A percentile compares a stretch with the other conserved stretches of the same genome.
Conservation (phyloP, 768 basidiomycete species). For the Agaricus sinodeliciosus region DNA sequence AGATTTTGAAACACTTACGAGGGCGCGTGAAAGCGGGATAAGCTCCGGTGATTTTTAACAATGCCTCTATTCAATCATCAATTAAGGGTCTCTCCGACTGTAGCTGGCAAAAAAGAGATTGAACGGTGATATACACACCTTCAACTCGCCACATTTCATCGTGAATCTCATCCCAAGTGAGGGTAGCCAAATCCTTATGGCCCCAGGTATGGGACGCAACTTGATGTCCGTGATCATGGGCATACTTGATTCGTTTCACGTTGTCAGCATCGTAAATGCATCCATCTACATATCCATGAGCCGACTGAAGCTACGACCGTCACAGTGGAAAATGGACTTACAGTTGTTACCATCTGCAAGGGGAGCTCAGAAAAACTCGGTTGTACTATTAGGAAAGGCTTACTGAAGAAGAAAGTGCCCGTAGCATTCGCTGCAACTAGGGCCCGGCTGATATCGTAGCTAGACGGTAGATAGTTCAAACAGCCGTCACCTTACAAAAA, state of each 20-base stretch:
- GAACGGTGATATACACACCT: slow-evolving; percentile 10
- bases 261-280: slow-evolving; percentile 27
- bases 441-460: slow-evolving; percentile 27
- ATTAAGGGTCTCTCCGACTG: background rate
- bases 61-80: slow-evolving; percentile 23
- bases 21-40: slow-evolving; percentile 35
- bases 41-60: slow-evolving; percentile 29
- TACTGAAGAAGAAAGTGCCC: slow-evolving; percentile 41
- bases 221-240: slow-evolving; percentile 30
- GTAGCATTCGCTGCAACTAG: slow-evolving; percentile 26
- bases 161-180: slow-evolving; percentile 23
- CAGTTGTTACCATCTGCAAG: slow-evolving; percentile 22
- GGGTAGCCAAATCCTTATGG: slow-evolving; percentile 24
- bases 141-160: slow-evolving; percentile 23
- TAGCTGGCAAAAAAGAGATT: background rate
- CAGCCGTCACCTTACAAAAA: background rate
- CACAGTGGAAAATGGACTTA: background rate
- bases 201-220: slow-evolving; percentile 36
- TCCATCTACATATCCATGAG: slow-evolving; percentile 12
- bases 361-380: background rate
- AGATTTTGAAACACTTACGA: slow-evolving; percentile 19
- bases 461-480: slow-evolving; percentile 11
- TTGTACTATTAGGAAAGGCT: slow-evolving; percentile 3
- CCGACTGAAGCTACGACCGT: too few species aligned
- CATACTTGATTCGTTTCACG: slow-evolving; percentile 23